Evolutionary conservation across 1,284 basidiomycete species (phyloP).

Genomic region (Papiliotrema nemorosa): DNA sequence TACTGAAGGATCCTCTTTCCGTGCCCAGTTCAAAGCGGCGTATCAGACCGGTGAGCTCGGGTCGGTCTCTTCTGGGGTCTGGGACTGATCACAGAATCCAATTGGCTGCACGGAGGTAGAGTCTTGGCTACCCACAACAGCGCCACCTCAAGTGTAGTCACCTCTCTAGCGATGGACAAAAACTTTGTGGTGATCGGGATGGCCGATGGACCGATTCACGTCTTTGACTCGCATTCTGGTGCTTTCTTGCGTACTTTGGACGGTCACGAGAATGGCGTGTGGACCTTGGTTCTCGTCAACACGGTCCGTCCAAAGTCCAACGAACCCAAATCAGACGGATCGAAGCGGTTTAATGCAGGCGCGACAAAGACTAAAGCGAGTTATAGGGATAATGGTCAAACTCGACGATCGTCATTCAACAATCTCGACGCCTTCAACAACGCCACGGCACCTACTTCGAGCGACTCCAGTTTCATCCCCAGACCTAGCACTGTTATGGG

Average conservation of each 20-base stretch:
- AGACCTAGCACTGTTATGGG: slow-evolving; percentile 1
- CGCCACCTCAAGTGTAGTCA: slow-evolving; percentile 72
- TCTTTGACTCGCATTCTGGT: slow-evolving; percentile 79
- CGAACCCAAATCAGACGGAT: not conserved
- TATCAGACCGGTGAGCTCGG: slow-evolving; percentile 65
- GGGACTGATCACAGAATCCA: slow-evolving; percentile 57
- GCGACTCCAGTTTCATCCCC: not conserved
- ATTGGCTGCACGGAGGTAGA: slow-evolving; percentile 79
- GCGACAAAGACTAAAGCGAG: not conserved
- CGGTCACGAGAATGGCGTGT: slow-evolving; percentile 86
- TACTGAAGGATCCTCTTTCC: slow-evolving; percentile 19
- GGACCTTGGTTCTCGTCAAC: slow-evolving; percentile 74
- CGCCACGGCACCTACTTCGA: not conserved
- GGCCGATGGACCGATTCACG: slow-evolving; percentile 80
- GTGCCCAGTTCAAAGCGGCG: slow-evolving; percentile 66
- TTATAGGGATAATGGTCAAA: slow-evolving; percentile 24
- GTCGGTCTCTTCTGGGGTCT: not conserved
- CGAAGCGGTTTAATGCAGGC: not conserved
- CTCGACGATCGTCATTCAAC: slow-evolving; percentile 21
- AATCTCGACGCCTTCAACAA: slow-evolving; percentile 3
- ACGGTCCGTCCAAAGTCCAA: slow-evolving; percentile 9
- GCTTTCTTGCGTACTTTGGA: slow-evolving; percentile 70
- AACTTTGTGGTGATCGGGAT: slow-evolving; percentile 88
- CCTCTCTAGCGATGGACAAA: slow-evolving; percentile 78
- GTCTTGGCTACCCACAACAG: slow-evolving; percentile 69